Evolutionary conservation across 2,329 filamentous ascomycete genomes (phyloP).

Genomic region (Sclerotinia nivalis): DNA sequence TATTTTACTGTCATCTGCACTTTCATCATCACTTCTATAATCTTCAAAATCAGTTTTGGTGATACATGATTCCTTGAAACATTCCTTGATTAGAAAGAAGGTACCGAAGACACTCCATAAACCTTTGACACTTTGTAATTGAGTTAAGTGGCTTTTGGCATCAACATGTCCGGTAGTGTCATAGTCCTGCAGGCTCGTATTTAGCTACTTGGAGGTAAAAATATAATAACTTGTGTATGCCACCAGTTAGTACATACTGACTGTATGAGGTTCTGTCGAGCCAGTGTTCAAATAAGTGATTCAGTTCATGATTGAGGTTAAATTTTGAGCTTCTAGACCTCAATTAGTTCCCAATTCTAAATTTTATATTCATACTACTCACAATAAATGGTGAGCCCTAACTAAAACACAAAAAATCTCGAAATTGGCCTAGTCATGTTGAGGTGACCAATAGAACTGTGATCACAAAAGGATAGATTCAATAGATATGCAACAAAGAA

Average conservation of each 20-base stretch:
- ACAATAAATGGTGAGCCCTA: neutral
- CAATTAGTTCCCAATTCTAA: neutral
- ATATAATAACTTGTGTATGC: too few relatives aligned
- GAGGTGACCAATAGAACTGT: too few relatives aligned
- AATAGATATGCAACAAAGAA: neutral
- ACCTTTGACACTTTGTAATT: too few relatives aligned
- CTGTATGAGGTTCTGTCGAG: neutral
- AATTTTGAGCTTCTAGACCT: neutral
- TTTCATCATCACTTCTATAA: too few relatives aligned
- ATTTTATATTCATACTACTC: neutral
- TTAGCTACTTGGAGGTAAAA: too few relatives aligned
- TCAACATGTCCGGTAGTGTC: too few relatives aligned
- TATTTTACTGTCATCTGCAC: neutral
- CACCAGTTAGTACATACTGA: too few relatives aligned
- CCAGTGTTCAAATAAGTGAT: neutral
- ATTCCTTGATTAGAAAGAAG: neutral
- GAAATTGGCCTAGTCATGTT: neutral
- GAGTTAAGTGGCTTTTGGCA: too few relatives aligned
- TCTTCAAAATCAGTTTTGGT: too few relatives aligned
- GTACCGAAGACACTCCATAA: fast-evolving
- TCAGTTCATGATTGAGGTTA: neutral
- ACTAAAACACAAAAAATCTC: neutral
- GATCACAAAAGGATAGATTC: neutral
- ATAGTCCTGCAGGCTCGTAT: too few relatives aligned
- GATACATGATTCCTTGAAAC: neutral